Base-by-base conservation (phyloP, 1,284 basidiomycete species). In the Pterulicium gracile region DNA sequence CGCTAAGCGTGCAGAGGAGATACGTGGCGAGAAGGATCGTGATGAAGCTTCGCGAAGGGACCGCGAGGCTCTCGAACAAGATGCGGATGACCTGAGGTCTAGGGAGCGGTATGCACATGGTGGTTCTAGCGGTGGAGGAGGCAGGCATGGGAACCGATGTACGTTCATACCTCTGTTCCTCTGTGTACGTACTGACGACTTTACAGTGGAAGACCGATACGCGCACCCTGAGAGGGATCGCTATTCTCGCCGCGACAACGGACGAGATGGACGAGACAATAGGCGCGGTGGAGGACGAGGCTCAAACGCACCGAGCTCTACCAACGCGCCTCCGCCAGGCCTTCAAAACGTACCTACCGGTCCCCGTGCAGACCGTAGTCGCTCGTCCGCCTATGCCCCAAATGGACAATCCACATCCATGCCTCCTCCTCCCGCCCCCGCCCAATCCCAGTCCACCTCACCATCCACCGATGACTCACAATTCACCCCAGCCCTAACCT, bases 1-100 rank as follows among this genome's bases (percentile, higher is more conserved):
- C 52, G 80, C 82, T 27, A 86, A 89, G 57, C 81, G 91, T n/a
- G 73, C 79, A 44, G 75, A 79, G 51, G 90, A 89, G 61, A 83
- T 90, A 47, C 73, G 67, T 48, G 79, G 77, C 43, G 75, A 86
- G 56, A 79, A 72, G 51, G 77, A 77, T 50, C 75, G 68, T 46
- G 75, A 79, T 22, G 79, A 87, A 41, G 63, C 68, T 3, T 50
- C 76, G 1, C 72, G 67, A 48, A 60, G 63, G 45, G 79, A 86
- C 50, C 68, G 88, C 34, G 79, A 85, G 47, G 60, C 58, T 4
- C 68, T 95, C 5, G 91, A 97, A 60, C 64, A 70, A 14, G 79
- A 84, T 36, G 88, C 88, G 7, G 83, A 86, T 19, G 75, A 77
- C 45, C 63, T 91, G 44, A 67, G 82, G 43, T 57, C 67, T 47